Conservation (phyloP, 176 grass and related monocot genomes). For the Tuctoria greenei region DNA sequence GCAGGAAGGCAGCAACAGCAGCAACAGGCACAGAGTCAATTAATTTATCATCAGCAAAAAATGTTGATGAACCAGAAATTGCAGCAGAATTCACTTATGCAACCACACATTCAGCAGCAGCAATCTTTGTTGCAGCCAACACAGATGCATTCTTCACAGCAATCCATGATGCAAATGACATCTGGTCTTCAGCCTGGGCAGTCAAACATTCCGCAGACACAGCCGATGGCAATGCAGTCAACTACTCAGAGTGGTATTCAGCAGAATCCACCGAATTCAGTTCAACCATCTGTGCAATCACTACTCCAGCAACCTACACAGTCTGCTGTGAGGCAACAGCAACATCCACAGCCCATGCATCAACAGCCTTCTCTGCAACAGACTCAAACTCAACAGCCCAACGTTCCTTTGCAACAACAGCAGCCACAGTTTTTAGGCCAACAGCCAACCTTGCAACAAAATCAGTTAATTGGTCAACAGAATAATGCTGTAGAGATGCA, state of each 20-base stretch:
- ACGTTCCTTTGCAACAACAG: slow-evolving; percentile 67
- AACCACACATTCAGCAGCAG: slow-evolving; percentile 62
- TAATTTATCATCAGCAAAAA: slow-evolving; percentile 57
- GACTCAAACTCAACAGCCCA: slow-evolving; percentile 59
- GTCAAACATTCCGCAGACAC: slow-evolving; percentile 55
- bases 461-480: slow-evolving; percentile 65
- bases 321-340: slow-evolving; percentile 67
- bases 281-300: slow-evolving; percentile 70
- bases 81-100: background rate
- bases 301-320: slow-evolving; percentile 74
- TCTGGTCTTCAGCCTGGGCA: slow-evolving; percentile 62
- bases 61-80: slow-evolving; percentile 43
- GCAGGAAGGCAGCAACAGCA: slow-evolving; percentile 45
- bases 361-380: slow-evolving; percentile 69
- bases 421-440: slow-evolving; percentile 49
- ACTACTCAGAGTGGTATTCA: slow-evolving; percentile 50
- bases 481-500: slow-evolving; percentile 63
- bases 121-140: slow-evolving; percentile 74
- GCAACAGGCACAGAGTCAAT: slow-evolving; percentile 66
- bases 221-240: slow-evolving; percentile 64
- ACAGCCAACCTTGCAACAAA: slow-evolving; percentile 62
- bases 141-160: slow-evolving; percentile 72
- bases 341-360: slow-evolving; percentile 31
- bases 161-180: slow-evolving; percentile 67
- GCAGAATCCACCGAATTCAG: slow-evolving; percentile 65